Evolutionary conservation across 2,329 filamentous ascomycete species (phyloP).

Genomic region (Penicillium italicum): DNA sequence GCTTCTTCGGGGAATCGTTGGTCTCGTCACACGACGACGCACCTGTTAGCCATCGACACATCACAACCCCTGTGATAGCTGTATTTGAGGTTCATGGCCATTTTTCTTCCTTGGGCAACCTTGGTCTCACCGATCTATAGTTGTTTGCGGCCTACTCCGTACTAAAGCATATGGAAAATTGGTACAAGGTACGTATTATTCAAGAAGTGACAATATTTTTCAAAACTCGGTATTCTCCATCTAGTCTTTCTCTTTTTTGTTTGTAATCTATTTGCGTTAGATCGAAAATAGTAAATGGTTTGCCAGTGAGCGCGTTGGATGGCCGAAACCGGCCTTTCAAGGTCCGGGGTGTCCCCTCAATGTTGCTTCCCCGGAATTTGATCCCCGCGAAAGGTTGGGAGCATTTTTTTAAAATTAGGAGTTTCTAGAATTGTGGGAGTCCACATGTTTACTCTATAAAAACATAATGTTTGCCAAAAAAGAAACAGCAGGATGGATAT

Average conservation of each 20-base stretch:
- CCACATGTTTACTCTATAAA: neutral
- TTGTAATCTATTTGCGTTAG: slow-evolving; percentile 8
- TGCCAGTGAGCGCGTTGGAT: neutral
- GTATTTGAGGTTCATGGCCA: neutral
- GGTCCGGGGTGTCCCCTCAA: neutral
- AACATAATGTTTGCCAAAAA: too few relatives aligned
- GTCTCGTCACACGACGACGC: slow-evolving; percentile 20
- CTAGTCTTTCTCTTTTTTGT: neutral
- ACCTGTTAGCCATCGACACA: slow-evolving; percentile 18
- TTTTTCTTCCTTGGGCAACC: neutral
- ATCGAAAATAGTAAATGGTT: neutral
- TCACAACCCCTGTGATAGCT: slow-evolving; percentile 11
- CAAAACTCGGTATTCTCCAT: neutral
- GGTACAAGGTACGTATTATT: neutral
- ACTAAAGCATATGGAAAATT: slow-evolving; percentile 3
- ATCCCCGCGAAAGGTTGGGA: neutral
- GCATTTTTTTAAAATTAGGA: neutral
- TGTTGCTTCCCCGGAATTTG: slow-evolving; percentile 7
- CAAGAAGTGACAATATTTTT: slow-evolving; percentile 1
- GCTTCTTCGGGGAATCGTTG: slow-evolving; percentile 14
- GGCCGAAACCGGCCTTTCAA: neutral
- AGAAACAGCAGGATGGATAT: too few relatives aligned
- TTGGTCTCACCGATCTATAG: neutral
- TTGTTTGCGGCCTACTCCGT: neutral
- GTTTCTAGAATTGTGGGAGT: neutral